Conservation (phyloP, 306 rosid species). For the Quercus mongolica region DNA sequence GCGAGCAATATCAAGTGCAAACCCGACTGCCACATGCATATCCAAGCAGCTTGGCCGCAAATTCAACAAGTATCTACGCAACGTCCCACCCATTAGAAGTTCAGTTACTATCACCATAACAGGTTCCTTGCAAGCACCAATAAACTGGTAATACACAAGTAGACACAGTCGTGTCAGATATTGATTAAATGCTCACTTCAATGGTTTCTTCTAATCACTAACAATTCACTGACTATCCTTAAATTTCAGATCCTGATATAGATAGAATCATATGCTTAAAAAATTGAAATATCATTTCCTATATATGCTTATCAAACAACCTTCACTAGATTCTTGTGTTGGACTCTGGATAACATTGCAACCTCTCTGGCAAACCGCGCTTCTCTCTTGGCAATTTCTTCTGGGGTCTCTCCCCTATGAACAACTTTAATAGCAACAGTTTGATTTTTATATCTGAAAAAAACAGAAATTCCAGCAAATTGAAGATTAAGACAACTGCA, state of each 20-base stretch:
- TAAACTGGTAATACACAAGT: slow-evolving; percentile 56
- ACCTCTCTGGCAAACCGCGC: slow-evolving; percentile 83
- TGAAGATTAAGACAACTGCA: slow-evolving; percentile 3
- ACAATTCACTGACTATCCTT: not conserved
- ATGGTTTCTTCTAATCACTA: not conserved
- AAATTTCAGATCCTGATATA: slow-evolving; percentile 4
- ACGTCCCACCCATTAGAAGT: slow-evolving; percentile 81
- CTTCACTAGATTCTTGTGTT: slow-evolving; percentile 89
- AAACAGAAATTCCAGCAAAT: slow-evolving; percentile 22
- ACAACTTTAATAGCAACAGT: slow-evolving; percentile 51
- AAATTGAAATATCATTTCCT: not conserved
- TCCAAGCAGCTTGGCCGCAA: slow-evolving; percentile 79
- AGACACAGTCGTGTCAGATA: slow-evolving; percentile 24
- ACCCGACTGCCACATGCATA: slow-evolving; percentile 59
- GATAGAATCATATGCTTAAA: slow-evolving; percentile 7
- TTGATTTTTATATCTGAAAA: slow-evolving; percentile 50
- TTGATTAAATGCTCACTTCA: not conserved
- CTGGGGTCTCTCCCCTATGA: slow-evolving; percentile 46
- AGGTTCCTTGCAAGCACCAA: slow-evolving; percentile 97
- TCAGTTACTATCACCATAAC: slow-evolving; percentile 96
- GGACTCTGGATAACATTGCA: slow-evolving; percentile 85
- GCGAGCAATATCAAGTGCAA: slow-evolving; percentile 84
- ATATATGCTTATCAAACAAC: slow-evolving; percentile 30
- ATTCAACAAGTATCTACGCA: slow-evolving; percentile 74
- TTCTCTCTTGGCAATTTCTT: slow-evolving; percentile 52